Conservation (phyloP, 2,329 filamentous ascomycete species). For the Hirsutella rhossiliensis region DNA sequence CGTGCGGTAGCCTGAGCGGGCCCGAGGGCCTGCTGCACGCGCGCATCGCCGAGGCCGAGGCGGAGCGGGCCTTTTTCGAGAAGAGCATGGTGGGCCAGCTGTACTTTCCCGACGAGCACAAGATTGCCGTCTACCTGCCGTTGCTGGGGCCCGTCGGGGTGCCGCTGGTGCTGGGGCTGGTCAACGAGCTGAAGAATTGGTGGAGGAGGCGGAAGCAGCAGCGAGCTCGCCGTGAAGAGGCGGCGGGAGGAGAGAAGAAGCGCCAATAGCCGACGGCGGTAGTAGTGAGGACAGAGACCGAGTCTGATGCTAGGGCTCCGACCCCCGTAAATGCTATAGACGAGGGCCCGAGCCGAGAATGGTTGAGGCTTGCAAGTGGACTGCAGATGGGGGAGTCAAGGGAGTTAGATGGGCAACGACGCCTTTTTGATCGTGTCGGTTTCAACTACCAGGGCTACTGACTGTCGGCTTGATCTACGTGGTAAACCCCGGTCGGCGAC, state of each 20-base stretch:
- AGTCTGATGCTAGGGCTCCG: too few relatives aligned
- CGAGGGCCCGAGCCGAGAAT: too few relatives aligned
- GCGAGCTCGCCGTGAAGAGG: conserved; percentile 24
- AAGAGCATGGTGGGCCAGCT: conserved; percentile 98
- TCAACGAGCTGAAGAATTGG: conserved; percentile 69
- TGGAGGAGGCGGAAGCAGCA: conserved; percentile 33
- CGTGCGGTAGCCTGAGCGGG: conserved; percentile 59
- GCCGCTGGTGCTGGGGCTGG: conserved; percentile 68
- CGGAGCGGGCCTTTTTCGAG: conserved; percentile 93
- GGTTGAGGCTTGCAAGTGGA: too few relatives aligned
- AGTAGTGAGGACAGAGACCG: too few relatives aligned
- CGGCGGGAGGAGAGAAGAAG: conserved; percentile 10
- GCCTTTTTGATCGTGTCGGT: too few relatives aligned
- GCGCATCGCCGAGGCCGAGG: conserved; percentile 73
- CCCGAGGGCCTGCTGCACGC: conserved; percentile 66
- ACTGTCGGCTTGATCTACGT: too few relatives aligned
- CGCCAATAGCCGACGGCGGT: neutral
- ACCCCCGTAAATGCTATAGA: too few relatives aligned
- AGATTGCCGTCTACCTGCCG: conserved; percentile 90
- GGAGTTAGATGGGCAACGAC: too few relatives aligned
- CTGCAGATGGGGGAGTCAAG: too few relatives aligned
- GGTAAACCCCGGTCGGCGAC: too few relatives aligned
- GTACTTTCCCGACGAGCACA: conserved; percentile 98
- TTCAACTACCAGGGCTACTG: too few relatives aligned
- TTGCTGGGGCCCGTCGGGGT: conserved; percentile 84